Base-by-base conservation (phyloP, 2,329 filamentous ascomycete species). In the Pestalotiopsis fici region DNA sequence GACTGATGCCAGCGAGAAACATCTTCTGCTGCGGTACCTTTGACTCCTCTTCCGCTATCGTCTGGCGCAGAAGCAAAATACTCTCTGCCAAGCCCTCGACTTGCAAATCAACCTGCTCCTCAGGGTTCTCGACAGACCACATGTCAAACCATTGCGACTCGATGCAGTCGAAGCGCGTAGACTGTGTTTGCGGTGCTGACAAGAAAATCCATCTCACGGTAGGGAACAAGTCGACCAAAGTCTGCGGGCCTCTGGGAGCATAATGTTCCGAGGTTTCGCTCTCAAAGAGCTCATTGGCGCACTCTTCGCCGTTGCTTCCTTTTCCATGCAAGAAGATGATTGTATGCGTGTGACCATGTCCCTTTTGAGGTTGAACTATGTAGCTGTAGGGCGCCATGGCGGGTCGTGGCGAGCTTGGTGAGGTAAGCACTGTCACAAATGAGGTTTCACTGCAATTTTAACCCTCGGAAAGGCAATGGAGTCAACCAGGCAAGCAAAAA, bases 41-140 rank as follows among this genome's bases (percentile, higher is more conserved):
- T 1, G 7, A 13, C 23, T 73, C 72, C 64, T 79, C 76, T 9
- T 71, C 27, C 3, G 68, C 25, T 5, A 78, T 63, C 2, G 75
- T 28, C 1, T 57, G 21, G 25, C 69, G 43, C 4, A 78, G 54
- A 15, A 27, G 50, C 9, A 66, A 31, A 28, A 75, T 62, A 61
- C 74, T 77, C 2, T 69, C n/a, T 5, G 56, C 56, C 6, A 79
- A 68, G 0, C 75, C 73, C 3, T 61, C 56, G 7, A 61, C 43
- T 56, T 78, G 76, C 1, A 76, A 65, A 59, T 74, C 71, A 1
- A 64, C 43, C 2, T 25, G 50, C 25, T 73, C 71, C 78, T 86
- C 66, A 78, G 83, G 67, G 78, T 86, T 67, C 76, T 89, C 47
- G 80, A 85, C 69, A 74, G 87, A 87, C 87, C 59, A 83, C 83